A percentile compares a stretch with the other conserved stretches of the same genome.
Evolutionary conservation across 805 yeast species (phyloP).

Genomic region (Metschnikowia orientalis): DNA sequence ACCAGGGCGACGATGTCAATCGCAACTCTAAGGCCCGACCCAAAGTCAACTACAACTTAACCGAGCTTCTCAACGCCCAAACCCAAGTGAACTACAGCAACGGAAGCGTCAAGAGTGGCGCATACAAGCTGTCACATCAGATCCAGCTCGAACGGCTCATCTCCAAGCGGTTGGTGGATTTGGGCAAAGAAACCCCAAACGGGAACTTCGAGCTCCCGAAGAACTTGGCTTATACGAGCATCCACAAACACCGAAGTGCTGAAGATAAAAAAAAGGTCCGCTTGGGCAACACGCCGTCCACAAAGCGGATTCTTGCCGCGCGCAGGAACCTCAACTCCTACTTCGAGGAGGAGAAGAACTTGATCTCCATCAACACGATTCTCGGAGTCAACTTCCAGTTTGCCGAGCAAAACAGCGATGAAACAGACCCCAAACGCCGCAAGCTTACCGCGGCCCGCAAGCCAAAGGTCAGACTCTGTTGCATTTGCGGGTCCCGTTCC

Average conservation of each 20-base stretch:
- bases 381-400: constrained; percentile 38
- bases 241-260: constrained; percentile 21
- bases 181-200: constrained; percentile 29
- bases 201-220: constrained; percentile 40
- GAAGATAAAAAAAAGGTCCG: constrained; percentile 25
- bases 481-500: constrained; percentile 37
- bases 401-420: constrained; percentile 31
- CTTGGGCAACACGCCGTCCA: constrained; percentile 41
- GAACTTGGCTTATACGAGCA: constrained; percentile 33
- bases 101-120: constrained; percentile 26
- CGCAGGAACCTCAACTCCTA: constrained; percentile 40
- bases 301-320: constrained; percentile 40
- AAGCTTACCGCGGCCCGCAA: constrained; percentile 17
- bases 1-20: constrained; percentile 17
- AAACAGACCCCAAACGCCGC: constrained; percentile 15
- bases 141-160: constrained; percentile 38
- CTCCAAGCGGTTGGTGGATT: constrained; percentile 32
- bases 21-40: constrained; percentile 32
- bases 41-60: constrained; percentile 43
- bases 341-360: constrained; percentile 43
- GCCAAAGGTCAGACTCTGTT: constrained; percentile 36
- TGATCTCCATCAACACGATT: constrained; percentile 40
- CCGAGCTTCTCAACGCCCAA: constrained; percentile 40
- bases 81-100: constrained; percentile 29
- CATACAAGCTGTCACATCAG: constrained; percentile 39